Evolutionary conservation across 345 rosid species (phyloP).

Genomic region (Raphanus raphanistrum): DNA sequence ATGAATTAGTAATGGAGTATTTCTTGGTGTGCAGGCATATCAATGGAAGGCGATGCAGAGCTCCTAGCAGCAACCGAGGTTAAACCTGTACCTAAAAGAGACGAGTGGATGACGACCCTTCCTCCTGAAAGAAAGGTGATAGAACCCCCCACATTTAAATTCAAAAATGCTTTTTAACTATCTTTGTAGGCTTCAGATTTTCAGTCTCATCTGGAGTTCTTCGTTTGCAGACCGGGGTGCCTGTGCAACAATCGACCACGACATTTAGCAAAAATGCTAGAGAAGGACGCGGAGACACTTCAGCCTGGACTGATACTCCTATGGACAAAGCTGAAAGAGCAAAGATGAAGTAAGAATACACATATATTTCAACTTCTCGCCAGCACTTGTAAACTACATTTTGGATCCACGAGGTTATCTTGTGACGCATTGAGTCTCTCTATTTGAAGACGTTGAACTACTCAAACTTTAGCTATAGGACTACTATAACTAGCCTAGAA

Average conservation of each 20-base stretch:
- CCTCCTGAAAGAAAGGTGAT: slow-evolving; percentile 90
- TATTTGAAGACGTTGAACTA: neutral
- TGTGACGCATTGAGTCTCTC: neutral
- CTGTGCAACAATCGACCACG: slow-evolving; percentile 67
- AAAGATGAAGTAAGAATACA: slow-evolving; percentile 62
- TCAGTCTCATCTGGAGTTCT: slow-evolving; percentile 7
- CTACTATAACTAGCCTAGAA: neutral
- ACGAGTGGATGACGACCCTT: slow-evolving; percentile 97
- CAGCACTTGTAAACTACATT: neutral
- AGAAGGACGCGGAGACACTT: slow-evolving; percentile 93
- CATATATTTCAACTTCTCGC: neutral
- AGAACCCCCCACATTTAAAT: slow-evolving; percentile 20
- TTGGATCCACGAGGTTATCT: neutral
- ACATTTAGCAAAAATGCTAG: slow-evolving; percentile 60
- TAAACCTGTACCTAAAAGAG: slow-evolving; percentile 68
- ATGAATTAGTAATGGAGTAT: slow-evolving; percentile 4
- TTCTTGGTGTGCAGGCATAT: slow-evolving; percentile 60
- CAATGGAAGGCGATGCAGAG: slow-evolving; percentile 96
- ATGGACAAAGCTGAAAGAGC: slow-evolving; percentile 84
- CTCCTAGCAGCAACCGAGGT: slow-evolving; percentile 69
- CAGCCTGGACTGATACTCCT: slow-evolving; percentile 87
- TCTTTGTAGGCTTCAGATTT: neutral
- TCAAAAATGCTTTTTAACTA: neutral
- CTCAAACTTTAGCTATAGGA: neutral
- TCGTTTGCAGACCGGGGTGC: slow-evolving; percentile 62